Evolutionary conservation across 1,139 yeast species (phyloP).

Genomic region (Protomyces gravidus): DNA sequence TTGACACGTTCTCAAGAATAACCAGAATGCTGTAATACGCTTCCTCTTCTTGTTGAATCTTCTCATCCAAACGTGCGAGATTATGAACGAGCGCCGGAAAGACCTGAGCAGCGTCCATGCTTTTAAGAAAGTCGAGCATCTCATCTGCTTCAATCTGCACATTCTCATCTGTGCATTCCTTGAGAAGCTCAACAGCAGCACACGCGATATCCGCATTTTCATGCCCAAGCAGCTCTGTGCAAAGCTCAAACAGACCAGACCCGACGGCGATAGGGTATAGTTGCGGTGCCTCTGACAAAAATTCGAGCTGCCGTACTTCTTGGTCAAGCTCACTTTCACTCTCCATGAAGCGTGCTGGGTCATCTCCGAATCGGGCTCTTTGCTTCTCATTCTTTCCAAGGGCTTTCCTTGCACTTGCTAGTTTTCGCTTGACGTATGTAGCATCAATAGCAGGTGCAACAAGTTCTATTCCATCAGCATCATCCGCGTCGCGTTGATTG

Average conservation of each 20-base stretch:
- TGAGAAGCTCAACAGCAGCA: constrained; percentile 36
- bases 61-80: constrained; percentile 33
- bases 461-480: constrained; percentile 6
- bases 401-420: constrained; percentile 37
- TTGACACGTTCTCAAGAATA: constrained; percentile 33
- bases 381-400: constrained; percentile 38
- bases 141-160: constrained; percentile 30
- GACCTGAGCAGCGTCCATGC: constrained; percentile 23
- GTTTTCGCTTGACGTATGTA: constrained; percentile 34
- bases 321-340: constrained; percentile 37
- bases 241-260: constrained; percentile 35
- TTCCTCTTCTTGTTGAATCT: constrained; percentile 23
- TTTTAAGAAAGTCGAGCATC: constrained; percentile 28
- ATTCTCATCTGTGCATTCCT: constrained; percentile 37
- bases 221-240: constrained; percentile 39
- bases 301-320: constrained; percentile 40
- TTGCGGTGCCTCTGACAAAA: constrained; percentile 37
- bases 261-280: constrained; percentile 36
- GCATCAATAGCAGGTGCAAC: constrained; percentile 1
- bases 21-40: constrained; percentile 28
- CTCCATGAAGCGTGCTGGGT: constrained; percentile 41
- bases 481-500: constrained; percentile 34
- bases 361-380: constrained; percentile 38
- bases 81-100: constrained; percentile 32
- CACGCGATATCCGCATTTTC: constrained; percentile 41